Percentiles rank a stretch among this genome's conserved stretches.
phyloP scores from a whole-genome alignment of 31 red algal species.

The Odonthalia washingtoniensis region DNA sequence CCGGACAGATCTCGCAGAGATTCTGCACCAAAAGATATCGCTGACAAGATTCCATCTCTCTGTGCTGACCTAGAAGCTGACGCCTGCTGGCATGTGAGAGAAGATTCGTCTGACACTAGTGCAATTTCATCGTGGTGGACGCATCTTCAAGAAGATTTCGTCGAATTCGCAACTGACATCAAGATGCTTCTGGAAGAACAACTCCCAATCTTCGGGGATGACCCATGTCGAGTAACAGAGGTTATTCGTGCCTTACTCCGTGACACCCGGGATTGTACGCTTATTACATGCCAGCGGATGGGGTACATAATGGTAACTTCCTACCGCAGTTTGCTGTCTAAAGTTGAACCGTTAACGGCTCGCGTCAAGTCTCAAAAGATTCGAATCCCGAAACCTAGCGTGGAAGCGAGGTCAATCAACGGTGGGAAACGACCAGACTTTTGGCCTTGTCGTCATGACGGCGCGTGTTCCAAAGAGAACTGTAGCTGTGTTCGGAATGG shows the following conservation, averaged over 20 bases:
- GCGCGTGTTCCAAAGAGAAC: conserved; percentile 59
- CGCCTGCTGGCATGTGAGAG: conserved; percentile 35
- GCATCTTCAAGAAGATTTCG: neutral
- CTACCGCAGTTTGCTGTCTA: neutral
- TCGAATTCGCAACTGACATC: conserved; percentile 13
- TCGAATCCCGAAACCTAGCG: conserved; percentile 1
- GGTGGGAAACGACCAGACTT: conserved; percentile 64
- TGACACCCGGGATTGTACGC: neutral
- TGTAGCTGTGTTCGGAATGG: conserved; percentile 73
- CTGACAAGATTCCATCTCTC: conserved; percentile 12
- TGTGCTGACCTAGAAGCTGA: conserved; percentile 11
- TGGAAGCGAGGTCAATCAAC: conserved; percentile 40
- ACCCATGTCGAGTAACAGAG: conserved; percentile 58
- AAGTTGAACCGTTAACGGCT: no score
- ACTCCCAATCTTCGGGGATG: conserved; percentile 43
- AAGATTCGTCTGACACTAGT: neutral
- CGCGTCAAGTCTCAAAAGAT: conserved; percentile 16
- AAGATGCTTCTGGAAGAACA: conserved; percentile 47
- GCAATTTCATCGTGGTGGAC: conserved; percentile 13
- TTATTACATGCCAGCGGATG: conserved; percentile 54
- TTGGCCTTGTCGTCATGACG: conserved; percentile 71
- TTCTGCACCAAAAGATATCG: conserved; percentile 14
- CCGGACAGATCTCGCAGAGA: conserved; percentile 61
- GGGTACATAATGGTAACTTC: conserved; percentile 32
- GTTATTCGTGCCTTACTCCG: neutral